Evolutionary conservation across 2,329 filamentous ascomycete genomes (phyloP), one percentile per base, ranked within the genome.

Genomic region (Penicillium sp.): DNA sequence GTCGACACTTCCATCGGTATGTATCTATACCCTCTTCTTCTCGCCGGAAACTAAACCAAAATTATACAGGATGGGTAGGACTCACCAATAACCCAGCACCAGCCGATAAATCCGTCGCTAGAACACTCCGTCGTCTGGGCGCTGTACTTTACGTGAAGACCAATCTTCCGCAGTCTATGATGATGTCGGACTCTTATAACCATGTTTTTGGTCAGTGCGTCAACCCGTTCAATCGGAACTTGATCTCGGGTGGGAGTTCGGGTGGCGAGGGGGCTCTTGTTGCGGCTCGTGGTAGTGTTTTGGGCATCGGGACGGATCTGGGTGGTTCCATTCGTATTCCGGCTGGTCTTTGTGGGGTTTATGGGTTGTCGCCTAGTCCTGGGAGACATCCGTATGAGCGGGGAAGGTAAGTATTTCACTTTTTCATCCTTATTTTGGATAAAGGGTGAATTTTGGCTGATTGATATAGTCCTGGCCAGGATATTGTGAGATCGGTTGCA

Each of bases 271-370:
- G 74, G 2, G 73, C 79, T 0, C 67, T 82, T 37, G 70, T 81
- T 15, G 72, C 72, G 3, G 63, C 79, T 2, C 65, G 66, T 47
- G 80, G 79, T 2, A 75, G 73, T 38, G 71, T 76, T 0, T 66
- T 79, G 4, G 79, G 78, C 1, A 77, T 80, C 59, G 79, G 79
- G 2, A 81, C 78, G 1, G 79, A 81, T 50, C 58, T 66, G 50
- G 78, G 78, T 18, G 78, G 79, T 28, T 76, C 72, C 20, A 77
- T 81, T 46, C 72, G 80, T 1, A 79, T 81, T 39, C 80, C 80
- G 1, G 72, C 78, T 9, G 77, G 76, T 6, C 78, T 81, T 67
- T 78, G 80, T 47, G 79, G 79, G 1, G 55, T 81, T 1, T 81
- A 75, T 56, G 78, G 76, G 0, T 56, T 76, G 25, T 69, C 69